phyloP scores from a whole-genome alignment of 1,139 yeast species.

The Eremothecium gossypii region DNA sequence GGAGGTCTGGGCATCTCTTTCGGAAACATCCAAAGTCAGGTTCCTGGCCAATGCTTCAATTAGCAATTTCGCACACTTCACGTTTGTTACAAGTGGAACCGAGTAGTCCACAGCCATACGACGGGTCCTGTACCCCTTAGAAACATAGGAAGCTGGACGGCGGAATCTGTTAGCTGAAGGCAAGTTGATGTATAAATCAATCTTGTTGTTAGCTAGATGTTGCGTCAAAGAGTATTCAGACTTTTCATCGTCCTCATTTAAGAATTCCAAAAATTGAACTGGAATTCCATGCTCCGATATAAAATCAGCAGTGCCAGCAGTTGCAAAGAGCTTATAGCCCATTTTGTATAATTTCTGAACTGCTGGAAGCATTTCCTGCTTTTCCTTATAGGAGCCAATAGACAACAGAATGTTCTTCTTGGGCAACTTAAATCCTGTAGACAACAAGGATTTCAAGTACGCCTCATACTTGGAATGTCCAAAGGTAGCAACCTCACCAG shows the following conservation, averaged over 20 bases:
- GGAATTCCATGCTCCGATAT: constrained; percentile 91
- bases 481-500: constrained; percentile 98
- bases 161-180: constrained; percentile 97
- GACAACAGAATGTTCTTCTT: constrained; percentile 90
- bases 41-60: constrained; percentile 83
- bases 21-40: constrained; percentile 56
- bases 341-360: constrained; percentile 71
- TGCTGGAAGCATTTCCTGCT: constrained; percentile 83
- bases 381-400: constrained; percentile 96
- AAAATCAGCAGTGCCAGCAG: constrained; percentile 98
- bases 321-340: constrained; percentile 89
- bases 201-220: constrained; percentile 92
- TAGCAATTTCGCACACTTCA: constrained; percentile 91
- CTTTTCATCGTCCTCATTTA: constrained; percentile 63
- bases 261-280: constrained; percentile 87
- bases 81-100: constrained; percentile 94
- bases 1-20: constrained; percentile 84
- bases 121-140: constrained; percentile 96
- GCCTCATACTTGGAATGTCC: constrained; percentile 97
- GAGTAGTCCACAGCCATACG: constrained; percentile 99
- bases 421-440: constrained; percentile 93
- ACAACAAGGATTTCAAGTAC: constrained; percentile 83
- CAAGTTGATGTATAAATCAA: constrained; percentile 90
- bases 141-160: constrained; percentile 96
- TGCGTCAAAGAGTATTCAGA: constrained; percentile 92